phyloP scores from a whole-genome alignment of 2,329 filamentous ascomycete species.

The Pyrenophora graminea region DNA sequence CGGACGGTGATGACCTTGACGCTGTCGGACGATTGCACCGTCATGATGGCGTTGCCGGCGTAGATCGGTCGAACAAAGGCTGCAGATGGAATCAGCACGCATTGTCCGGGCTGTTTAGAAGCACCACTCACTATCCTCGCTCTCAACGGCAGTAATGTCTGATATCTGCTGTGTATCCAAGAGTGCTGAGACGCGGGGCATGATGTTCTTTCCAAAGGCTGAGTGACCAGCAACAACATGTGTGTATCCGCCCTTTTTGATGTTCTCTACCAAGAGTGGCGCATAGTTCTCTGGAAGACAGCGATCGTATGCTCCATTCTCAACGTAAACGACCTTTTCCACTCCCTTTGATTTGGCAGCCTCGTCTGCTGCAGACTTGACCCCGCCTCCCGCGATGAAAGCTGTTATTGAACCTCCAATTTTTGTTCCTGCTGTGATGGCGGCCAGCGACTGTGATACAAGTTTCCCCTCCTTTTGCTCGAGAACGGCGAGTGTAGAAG shows the following conservation, averaged over 20 bases:
- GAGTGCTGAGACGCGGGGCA: constrained; percentile 88
- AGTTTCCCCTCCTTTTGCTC: constrained; percentile 92
- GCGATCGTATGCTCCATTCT: constrained; percentile 85
- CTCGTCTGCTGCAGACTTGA: constrained; percentile 76
- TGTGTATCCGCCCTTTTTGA: constrained; percentile 92
- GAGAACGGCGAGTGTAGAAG: constrained; percentile 87
- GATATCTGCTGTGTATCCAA: constrained; percentile 93
- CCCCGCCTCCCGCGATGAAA: constrained; percentile 81
- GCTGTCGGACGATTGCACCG: constrained; percentile 84
- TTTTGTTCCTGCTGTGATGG: constrained; percentile 83
- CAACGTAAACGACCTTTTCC: constrained; percentile 87
- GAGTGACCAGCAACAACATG: constrained; percentile 91
- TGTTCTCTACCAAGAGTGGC: constrained; percentile 91
- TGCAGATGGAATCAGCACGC: constrained; percentile 30
- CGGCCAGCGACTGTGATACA: constrained; percentile 78
- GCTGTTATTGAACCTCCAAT: constrained; percentile 83
- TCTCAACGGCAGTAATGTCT: constrained; percentile 84
- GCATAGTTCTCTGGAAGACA: constrained; percentile 93
- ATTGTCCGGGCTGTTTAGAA: too few relatives aligned
- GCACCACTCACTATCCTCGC: constrained; percentile 72
- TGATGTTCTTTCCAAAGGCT: constrained; percentile 92
- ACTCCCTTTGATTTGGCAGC: constrained; percentile 87
- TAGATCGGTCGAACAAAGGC: constrained; percentile 96
- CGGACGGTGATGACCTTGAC: constrained; percentile 91
- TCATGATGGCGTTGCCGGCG: constrained; percentile 94